These are phyloP conservation scores for Rhodotorula diobovata DNA, from an alignment of 768 basidiomycete genomes.

Conservation along the genomic window DNA sequence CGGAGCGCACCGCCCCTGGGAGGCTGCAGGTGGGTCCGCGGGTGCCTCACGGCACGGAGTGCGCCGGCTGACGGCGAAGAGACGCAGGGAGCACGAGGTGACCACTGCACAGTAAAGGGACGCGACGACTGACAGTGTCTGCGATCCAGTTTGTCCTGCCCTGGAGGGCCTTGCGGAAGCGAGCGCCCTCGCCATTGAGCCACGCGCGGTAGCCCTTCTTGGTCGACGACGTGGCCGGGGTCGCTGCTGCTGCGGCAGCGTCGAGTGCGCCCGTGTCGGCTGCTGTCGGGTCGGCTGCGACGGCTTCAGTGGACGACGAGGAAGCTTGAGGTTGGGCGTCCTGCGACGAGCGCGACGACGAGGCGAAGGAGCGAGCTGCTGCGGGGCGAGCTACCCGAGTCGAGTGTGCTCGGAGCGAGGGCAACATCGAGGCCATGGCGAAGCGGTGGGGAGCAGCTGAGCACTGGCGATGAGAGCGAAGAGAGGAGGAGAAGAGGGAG, in stretches of 20 bases:
- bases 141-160: conserved; percentile 39
- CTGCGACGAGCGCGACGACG: conserved; percentile 6
- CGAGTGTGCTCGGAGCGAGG: conserved; percentile 7
- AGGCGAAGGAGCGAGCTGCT: conserved; percentile 10
- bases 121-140: conserved; percentile 24
- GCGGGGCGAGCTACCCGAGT: background rate
- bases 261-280: background rate
- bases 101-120: too few species aligned
- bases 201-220: conserved; percentile 31
- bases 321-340: conserved; percentile 10
- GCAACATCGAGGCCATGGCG: background rate
- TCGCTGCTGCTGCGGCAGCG: background rate
- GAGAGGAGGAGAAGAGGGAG: background rate
- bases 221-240: background rate
- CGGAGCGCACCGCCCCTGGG: too few species aligned
- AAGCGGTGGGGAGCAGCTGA: too few species aligned
- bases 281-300: background rate
- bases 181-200: conserved; percentile 30
- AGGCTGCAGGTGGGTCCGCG: background rate
- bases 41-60: too few species aligned
- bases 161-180: conserved; percentile 14
- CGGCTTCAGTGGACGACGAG: conserved; percentile 10
- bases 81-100: too few species aligned
- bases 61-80: too few species aligned
- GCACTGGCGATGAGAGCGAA: background rate